phyloP scores from a whole-genome alignment of 257 asterid genomes.

The Solanum ossicruentum region DNA sequence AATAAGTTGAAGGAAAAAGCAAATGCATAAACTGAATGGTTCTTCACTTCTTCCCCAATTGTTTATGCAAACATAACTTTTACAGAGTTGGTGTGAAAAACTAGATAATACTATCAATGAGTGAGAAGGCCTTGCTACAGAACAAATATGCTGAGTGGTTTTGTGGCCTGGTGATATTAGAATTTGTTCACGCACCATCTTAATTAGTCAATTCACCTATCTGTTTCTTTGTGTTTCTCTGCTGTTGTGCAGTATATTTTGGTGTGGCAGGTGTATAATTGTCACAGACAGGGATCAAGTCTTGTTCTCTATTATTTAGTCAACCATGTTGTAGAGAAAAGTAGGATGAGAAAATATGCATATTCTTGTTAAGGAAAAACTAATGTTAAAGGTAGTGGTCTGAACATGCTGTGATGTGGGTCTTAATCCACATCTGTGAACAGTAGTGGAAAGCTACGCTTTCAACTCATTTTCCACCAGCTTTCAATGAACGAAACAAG shows the following conservation, averaged over 20 bases:
- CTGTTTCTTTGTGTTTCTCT: neutral
- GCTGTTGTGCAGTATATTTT: neutral
- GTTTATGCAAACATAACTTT: neutral
- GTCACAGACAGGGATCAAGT: neutral
- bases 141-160: neutral
- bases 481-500: neutral
- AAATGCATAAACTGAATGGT: neutral
- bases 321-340: neutral
- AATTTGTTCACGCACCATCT: neutral
- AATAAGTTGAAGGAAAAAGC: neutral
- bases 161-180: neutral
- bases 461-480: neutral
- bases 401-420: neutral
- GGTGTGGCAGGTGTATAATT: neutral
- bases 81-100: neutral
- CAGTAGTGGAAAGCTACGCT: neutral
- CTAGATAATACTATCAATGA: neutral
- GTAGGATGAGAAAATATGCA: neutral
- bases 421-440: neutral
- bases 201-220: neutral
- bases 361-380: neutral
- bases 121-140: neutral
- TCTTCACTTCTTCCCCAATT: neutral
- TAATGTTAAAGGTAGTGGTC: neutral
- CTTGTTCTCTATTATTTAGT: neutral